phyloP scores from a whole-genome alignment of 2,329 filamentous ascomycete genomes.

The Penicillium sp. region DNA sequence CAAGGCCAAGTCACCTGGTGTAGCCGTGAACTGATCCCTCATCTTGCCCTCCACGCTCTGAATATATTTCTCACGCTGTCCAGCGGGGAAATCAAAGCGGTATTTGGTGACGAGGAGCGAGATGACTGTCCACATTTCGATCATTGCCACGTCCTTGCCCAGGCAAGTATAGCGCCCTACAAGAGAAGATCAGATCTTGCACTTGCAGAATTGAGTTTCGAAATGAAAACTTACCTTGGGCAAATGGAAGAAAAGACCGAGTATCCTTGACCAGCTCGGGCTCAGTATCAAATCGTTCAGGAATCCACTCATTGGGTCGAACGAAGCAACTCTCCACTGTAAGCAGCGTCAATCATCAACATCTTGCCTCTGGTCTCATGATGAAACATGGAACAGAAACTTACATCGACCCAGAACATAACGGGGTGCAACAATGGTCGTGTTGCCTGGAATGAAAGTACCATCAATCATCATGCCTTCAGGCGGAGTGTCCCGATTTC shows the following conservation, averaged over 20 bases:
- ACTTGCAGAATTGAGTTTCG: too few relatives aligned
- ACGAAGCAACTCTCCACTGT: background rate
- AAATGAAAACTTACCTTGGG: background rate
- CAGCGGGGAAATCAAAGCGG: background rate
- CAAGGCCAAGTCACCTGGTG: background rate
- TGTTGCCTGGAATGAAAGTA: slow-evolving; percentile 20
- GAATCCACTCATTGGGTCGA: background rate
- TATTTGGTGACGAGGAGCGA: background rate
- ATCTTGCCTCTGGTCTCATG: background rate
- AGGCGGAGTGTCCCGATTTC: slow-evolving; percentile 15
- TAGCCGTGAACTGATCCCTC: background rate
- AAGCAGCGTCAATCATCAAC: background rate
- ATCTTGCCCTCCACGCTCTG: background rate
- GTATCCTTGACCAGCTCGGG: background rate
- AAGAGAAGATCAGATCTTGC: background rate
- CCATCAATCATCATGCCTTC: slow-evolving; percentile 20
- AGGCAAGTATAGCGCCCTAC: background rate
- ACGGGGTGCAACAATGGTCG: background rate
- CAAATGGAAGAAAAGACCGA: background rate
- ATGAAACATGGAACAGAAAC: background rate
- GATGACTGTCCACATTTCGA: background rate
- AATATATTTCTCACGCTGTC: background rate
- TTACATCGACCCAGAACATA: background rate
- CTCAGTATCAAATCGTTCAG: background rate
- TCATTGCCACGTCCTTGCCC: background rate